phyloP scores from a whole-genome alignment of 2,329 filamentous ascomycete species.

The Sporothrix pseudoabietina region DNA sequence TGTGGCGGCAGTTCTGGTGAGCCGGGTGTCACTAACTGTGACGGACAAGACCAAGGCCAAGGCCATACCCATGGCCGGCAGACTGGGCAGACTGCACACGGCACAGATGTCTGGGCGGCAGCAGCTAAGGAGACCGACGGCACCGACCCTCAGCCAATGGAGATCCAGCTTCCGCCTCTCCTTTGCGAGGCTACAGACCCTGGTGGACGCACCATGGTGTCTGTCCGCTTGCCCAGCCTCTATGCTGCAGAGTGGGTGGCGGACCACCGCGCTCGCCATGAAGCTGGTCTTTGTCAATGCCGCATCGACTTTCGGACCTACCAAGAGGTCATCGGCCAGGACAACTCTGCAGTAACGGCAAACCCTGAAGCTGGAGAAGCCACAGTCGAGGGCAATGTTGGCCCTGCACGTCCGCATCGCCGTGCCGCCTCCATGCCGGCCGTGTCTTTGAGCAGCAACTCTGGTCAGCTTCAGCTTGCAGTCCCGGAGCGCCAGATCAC shows the following conservation, averaged over 20 bases:
- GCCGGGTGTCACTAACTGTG: not conserved
- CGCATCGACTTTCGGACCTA: conserved; percentile 42
- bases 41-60: not conserved
- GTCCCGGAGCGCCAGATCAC: not conserved
- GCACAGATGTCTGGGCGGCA: not conserved
- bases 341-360: not conserved
- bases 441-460: not conserved
- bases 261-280: conserved; percentile 46
- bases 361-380: not conserved
- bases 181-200: conserved; percentile 24
- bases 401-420: not conserved
- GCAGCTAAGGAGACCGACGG: not conserved
- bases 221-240: conserved; percentile 43
- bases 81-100: not conserved
- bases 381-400: not conserved
- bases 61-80: not conserved
- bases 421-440: conserved; percentile 5
- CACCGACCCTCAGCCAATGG: not conserved
- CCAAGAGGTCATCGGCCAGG: conserved; percentile 28
- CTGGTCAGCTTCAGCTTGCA: too few species aligned
- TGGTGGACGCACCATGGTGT: conserved; percentile 11
- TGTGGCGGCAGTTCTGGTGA: not conserved
- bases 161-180: conserved; percentile 21
- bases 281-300: conserved; percentile 43
- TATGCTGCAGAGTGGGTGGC: conserved; percentile 47